phyloP scores from a whole-genome alignment of 495 filamentous ascomycete species.

The Lepidopterella palustris region DNA sequence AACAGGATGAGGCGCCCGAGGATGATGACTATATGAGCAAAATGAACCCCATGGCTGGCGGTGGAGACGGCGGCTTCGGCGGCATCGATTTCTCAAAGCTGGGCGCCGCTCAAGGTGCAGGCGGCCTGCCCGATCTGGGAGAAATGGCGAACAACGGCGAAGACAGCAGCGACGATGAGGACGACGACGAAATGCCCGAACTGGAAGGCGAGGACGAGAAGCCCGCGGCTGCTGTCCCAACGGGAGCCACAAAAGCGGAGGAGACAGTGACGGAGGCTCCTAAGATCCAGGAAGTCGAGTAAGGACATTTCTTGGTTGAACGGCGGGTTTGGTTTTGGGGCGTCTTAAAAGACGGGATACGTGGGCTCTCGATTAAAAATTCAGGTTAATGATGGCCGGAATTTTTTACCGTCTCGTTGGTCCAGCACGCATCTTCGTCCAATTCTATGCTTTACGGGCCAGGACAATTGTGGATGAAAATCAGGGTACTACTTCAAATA shows the following conservation, averaged over 20 bases:
- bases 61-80: conserved; percentile 55
- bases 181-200: conserved; percentile 3
- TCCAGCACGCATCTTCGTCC: too few species aligned
- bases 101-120: conserved; percentile 45
- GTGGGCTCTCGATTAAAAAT: too few species aligned
- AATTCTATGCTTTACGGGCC: too few species aligned
- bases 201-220: conserved; percentile 1
- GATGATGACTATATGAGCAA: conserved; percentile 64
- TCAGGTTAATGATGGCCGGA: too few species aligned
- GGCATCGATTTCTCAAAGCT: conserved; percentile 91
- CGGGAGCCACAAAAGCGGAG: background rate
- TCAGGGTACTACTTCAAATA: too few species aligned
- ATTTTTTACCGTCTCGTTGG: too few species aligned
- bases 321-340: background rate
- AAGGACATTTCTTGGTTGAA: background rate
- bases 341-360: too few species aligned
- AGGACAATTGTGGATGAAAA: too few species aligned
- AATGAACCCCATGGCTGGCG: conserved; percentile 60
- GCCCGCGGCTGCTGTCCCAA: conserved; percentile 1
- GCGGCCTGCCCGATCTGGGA: conserved; percentile 34
- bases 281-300: conserved; percentile 31
- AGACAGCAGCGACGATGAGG: conserved; percentile 1
- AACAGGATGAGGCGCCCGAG: conserved; percentile 82
- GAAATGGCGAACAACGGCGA: conserved; percentile 37
- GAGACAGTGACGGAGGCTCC: conserved; percentile 7